Base-by-base conservation (phyloP, 2,329 filamentous ascomycete genomes). In the Didymella arachidicola region DNA sequence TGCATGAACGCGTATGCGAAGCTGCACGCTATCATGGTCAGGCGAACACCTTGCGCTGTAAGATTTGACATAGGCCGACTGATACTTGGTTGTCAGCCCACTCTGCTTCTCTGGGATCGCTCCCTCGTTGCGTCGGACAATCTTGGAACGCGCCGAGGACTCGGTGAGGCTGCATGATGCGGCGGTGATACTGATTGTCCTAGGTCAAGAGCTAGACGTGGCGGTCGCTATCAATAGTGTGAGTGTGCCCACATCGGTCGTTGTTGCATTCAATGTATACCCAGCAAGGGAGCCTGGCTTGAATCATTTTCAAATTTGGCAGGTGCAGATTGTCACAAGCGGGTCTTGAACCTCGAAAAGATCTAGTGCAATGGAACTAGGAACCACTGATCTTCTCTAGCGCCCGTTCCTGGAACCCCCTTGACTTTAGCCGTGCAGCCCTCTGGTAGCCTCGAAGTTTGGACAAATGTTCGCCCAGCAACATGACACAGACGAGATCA, bases 391-490 rank as follows among this genome's bases (percentile, higher is more conserved):
- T 54, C 45, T 42, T 42, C 50, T 19, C 18, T 54, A 52, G 54
- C 22, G 48, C 43, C 54, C 54, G 54, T 18, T 30, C 43, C 2
- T 53, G 49, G 34, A 49, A 44, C 32, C 48, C 49, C 49, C 56
- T 39, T 53, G 56, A 50, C 18, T 49, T 39, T 48, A 32, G 48
- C 55, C 30, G 30, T 27, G 38, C 55, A 58, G 48, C 39, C 19
- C 29, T 7, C 36, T 44, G 32, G 38, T 39, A 45, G 44, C 44
- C 44, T 53, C 50, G 50, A 48, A 49, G 44, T 53, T 45, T 53
- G 39, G 45, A 18, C 18, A 54, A 25, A 34, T 59, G 45, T 34
- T 59, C 56, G 56, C 56, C 56, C 50, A 50, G 39, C 41, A 32
- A 29, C 44, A 55, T 48, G 50, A 45, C n/a, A 54, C 26, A 19